Percentiles rank a stretch among this genome's conserved stretches.
Conservation (phyloP, 495 filamentous ascomycete genomes). For the Filosporella fistucella region DNA sequence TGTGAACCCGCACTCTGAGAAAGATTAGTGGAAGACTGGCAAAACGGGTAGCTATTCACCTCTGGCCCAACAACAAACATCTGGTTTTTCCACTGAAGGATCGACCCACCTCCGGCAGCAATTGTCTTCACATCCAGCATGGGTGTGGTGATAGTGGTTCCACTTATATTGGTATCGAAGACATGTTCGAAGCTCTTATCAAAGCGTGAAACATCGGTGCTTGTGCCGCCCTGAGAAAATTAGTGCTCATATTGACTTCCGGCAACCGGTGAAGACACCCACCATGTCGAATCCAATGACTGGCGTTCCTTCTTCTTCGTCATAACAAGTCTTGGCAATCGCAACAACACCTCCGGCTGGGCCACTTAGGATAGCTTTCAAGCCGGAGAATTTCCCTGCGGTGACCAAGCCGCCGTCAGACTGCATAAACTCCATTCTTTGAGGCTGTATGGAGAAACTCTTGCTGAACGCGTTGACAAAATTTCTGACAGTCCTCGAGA, state of each 20-base stretch:
- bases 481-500: conserved; percentile 25
- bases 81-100: conserved; percentile 31
- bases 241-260: no score
- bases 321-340: conserved; percentile 28
- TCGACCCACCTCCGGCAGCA: conserved; percentile 38
- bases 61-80: conserved; percentile 36
- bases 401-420: neutral
- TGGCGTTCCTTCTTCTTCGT: neutral
- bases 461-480: conserved; percentile 27
- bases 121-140: conserved; percentile 34
- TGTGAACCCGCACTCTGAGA: conserved; percentile 28
- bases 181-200: conserved; percentile 27
- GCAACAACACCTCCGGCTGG: conserved; percentile 49
- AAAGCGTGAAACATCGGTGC: conserved; percentile 30
- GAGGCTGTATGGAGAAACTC: conserved; percentile 45
- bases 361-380: conserved; percentile 54
- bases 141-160: conserved; percentile 27
- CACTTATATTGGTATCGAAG: conserved; percentile 28
- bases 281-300: neutral
- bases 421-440: conserved; percentile 31
- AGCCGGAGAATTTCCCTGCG: conserved; percentile 33
- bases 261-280: no score
- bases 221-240: no score
- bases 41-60: no score
- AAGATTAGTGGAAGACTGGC: no score